Percentiles rank a stretch among this genome's conserved stretches.
phyloP scores from a whole-genome alignment of 768 basidiomycete genomes.

The Kwoniella newhampshirensis region DNA sequence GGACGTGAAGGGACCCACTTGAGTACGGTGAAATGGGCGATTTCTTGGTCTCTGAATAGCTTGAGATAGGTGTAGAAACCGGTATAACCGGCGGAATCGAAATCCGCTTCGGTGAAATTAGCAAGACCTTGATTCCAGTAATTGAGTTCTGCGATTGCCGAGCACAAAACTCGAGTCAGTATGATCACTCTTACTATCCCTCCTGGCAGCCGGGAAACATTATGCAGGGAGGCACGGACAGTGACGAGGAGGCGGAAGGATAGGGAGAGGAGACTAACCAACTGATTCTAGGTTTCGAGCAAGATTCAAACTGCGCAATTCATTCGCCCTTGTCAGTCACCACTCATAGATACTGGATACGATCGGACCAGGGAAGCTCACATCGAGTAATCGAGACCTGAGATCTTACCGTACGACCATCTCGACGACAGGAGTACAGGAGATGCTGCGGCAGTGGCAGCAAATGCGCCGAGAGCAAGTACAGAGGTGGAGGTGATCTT shows the following conservation, averaged over 20 bases:
- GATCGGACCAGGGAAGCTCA: slow-evolving; percentile 6
- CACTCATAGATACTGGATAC: no score
- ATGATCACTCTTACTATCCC: no score
- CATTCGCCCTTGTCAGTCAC: no score
- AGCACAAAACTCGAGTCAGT: not conserved
- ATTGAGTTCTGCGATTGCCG: slow-evolving; percentile 12
- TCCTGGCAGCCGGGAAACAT: no score
- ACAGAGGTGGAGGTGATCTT: not conserved
- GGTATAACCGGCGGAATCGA: slow-evolving; percentile 22
- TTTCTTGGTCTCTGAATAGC: slow-evolving; percentile 30
- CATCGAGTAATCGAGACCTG: slow-evolving; percentile 25
- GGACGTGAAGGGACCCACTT: slow-evolving; percentile 28
- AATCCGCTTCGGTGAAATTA: slow-evolving; percentile 30
- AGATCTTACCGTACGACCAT: slow-evolving; percentile 9
- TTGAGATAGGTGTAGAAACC: slow-evolving; percentile 21
- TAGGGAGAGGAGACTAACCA: slow-evolving; percentile 3
- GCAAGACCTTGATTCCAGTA: slow-evolving; percentile 29
- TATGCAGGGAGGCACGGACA: no score
- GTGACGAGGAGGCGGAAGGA: no score
- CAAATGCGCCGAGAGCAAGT: not conserved
- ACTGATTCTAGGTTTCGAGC: slow-evolving; percentile 32
- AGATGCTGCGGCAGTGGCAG: not conserved
- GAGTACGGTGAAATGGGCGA: slow-evolving; percentile 32
- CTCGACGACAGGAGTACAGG: slow-evolving; percentile 14
- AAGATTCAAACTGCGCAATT: slow-evolving; percentile 34